These are phyloP conservation scores for Lolium multiflorum DNA, from an alignment of 176 grass and related monocot species.

Conservation along the genomic window DNA sequence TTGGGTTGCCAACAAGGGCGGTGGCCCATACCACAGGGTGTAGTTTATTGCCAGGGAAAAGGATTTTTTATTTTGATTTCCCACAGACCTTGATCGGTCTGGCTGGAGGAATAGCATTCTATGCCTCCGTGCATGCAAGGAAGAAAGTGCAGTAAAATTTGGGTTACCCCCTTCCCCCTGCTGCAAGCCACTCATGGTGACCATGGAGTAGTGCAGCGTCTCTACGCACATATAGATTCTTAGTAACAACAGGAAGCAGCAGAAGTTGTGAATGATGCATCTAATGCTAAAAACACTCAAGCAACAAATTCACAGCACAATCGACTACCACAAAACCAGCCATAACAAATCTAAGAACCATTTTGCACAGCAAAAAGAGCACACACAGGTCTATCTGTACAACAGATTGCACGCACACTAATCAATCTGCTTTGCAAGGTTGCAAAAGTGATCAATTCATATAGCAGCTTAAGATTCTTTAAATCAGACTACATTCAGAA, in stretches of 20 bases:
- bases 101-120: neutral
- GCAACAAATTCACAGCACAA: neutral
- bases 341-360: slow-evolving; percentile 14
- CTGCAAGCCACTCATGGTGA: neutral
- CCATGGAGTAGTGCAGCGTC: too few relatives aligned
- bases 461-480: slow-evolving; percentile 12
- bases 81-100: neutral
- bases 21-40: neutral
- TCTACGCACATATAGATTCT: neutral
- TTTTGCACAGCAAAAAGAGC: neutral
- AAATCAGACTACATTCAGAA: slow-evolving; percentile 12
- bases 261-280: neutral
- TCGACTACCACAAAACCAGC: slow-evolving; percentile 8
- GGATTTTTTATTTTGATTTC: neutral
- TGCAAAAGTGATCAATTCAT: neutral
- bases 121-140: neutral
- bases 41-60: neutral
- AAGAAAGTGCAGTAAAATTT: neutral
- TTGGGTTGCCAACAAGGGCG: neutral
- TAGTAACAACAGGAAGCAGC: neutral
- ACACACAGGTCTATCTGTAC: neutral
- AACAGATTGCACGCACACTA: neutral
- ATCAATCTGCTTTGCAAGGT: neutral
- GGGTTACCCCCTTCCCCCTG: neutral
- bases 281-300: neutral